Evolutionary conservation across 2,329 filamentous ascomycete species (phyloP), one percentile per base, ranked within the genome.

Genomic region (Lasiodiplodia hormozganensis): DNA sequence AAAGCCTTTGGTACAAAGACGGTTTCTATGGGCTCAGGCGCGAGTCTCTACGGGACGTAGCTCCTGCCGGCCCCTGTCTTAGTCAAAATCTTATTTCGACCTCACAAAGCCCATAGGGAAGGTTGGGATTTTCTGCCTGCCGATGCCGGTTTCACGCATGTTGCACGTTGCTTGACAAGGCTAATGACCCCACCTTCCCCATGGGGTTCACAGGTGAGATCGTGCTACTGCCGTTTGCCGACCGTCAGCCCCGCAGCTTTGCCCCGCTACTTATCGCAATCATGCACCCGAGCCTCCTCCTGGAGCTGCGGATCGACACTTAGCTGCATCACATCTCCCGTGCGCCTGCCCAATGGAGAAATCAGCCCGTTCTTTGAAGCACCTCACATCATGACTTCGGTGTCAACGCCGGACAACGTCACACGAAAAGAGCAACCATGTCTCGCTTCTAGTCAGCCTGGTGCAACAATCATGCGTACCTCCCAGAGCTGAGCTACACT

Each of bases 171-270:
- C 31, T 10, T 1, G 8, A 34, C 8, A 2, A 34, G 8, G 53
- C 25, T 34, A 12, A 2, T 18, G 28, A 18, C 28, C 16, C 25
- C 21, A n/a, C 21, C 8, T 23, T 23, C 49, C 18, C 23, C n/a
- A 21, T 23, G 10, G 23, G 21, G 53, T 36, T 28, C 53, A 23
- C 28, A 11, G 25, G 16, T 10, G 53, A 25, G 11, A 31, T 18
- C 53, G n/a, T 34, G 16, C 31, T 23, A 12, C 54, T 57, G 31
- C n/a, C 54, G 38, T 34, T 57, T 57, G 54, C 54, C 54, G 54
- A 40, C 34, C 3, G 31, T 11, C 52, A 54, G 14, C 52, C 16
- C 23, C 52, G 52, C 52, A 54, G 4, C 52, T 16, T 10, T 34
- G 49, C 49, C 23, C 49, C 49, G n/a, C n/a, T 23, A 7, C 12